Evolutionary conservation across 164 flowering plant genomes (phyloP), one percentile per base, ranked within the genome.

Genomic region (Cinnamomum chago): DNA sequence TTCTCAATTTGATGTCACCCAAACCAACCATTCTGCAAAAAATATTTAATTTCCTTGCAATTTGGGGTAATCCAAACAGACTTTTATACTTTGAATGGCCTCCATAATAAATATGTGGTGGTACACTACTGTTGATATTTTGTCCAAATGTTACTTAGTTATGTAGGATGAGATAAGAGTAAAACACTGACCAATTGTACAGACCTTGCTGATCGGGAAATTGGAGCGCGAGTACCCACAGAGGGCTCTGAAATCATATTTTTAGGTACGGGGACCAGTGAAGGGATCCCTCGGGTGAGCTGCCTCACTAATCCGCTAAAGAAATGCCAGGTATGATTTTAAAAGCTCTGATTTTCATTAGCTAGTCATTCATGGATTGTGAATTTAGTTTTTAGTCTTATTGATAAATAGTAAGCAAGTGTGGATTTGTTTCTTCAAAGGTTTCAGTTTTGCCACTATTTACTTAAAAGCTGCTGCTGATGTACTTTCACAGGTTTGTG

Each of bases 261-360:
- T 74, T 62, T 95, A 76, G 99, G 98, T 27, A 93, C 99, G 0
- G 98, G 99, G 74, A 95, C 99, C 27, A 95, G 99, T 84, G 99
- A 95, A 89, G 99, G 99, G 47, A 91, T 95, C 79, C 98, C 98
- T 20, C 93, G 98, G 65, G 96, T 93, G 68, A 95, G 99, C 89
- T 95, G 99, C 81, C 90, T 95, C 51, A 93, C 99, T n/a, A 80
- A 93, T 84, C 92, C 97, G 70, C 5, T 76, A 72, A 90, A 92
- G 84, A 84, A 78, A 70, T 95, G 99, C 73, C 75, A 83, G 87
- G 98, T 95, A 86, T 74, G 75, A 51, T n/a, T 68, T 2, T 24
- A 23, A 18, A 68, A 10, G 72, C 50, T 73, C 27, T 72, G 1
- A 7, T 40, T 12, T 71, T 25, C 40, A 58, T 50, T 14, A 35